Percentiles rank a stretch among this genome's conserved stretches.
Conservation (phyloP, 345 rosid species). For the Dipteronia dyeriana region DNA sequence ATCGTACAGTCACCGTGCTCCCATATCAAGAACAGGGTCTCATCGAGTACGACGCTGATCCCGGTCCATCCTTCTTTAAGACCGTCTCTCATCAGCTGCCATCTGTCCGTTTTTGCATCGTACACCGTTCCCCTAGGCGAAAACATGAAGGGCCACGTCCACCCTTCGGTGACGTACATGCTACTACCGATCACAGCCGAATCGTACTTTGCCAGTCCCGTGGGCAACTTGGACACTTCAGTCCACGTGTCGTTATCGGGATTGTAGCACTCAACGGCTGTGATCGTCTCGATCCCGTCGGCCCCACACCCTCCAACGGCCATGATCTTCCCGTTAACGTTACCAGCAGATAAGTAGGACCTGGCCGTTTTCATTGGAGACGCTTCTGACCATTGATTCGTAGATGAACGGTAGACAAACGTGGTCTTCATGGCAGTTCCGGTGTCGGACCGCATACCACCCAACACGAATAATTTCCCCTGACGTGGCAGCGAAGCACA, state of each 20-base stretch:
- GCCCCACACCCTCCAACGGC: slow-evolving; percentile 65
- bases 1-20: slow-evolving; percentile 69
- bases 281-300: slow-evolving; percentile 31
- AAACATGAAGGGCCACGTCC: slow-evolving; percentile 79
- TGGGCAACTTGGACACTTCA: slow-evolving; percentile 32
- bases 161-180: slow-evolving; percentile 72
- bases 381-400: slow-evolving; percentile 59
- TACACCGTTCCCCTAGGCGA: slow-evolving; percentile 64
- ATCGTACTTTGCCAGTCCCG: slow-evolving; percentile 57
- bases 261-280: slow-evolving; percentile 56
- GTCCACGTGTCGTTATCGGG: slow-evolving; percentile 53
- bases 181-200: slow-evolving; percentile 55
- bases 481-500: slow-evolving; percentile 58
- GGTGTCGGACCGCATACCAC: slow-evolving; percentile 53
- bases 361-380: slow-evolving; percentile 59
- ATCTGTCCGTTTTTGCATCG: slow-evolving; percentile 45
- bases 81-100: slow-evolving; percentile 63
- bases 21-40: slow-evolving; percentile 53
- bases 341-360: slow-evolving; percentile 52
- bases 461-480: slow-evolving; percentile 67
- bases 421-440: slow-evolving; percentile 38
- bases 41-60: slow-evolving; percentile 42
- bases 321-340: slow-evolving; percentile 43
- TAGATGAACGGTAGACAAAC: slow-evolving; percentile 44
- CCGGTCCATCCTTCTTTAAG: slow-evolving; percentile 86